A percentile compares a stretch with the other conserved stretches of the same genome.
Conservation (phyloP, 768 basidiomycete genomes). For the Psilocybe tampanensis region DNA sequence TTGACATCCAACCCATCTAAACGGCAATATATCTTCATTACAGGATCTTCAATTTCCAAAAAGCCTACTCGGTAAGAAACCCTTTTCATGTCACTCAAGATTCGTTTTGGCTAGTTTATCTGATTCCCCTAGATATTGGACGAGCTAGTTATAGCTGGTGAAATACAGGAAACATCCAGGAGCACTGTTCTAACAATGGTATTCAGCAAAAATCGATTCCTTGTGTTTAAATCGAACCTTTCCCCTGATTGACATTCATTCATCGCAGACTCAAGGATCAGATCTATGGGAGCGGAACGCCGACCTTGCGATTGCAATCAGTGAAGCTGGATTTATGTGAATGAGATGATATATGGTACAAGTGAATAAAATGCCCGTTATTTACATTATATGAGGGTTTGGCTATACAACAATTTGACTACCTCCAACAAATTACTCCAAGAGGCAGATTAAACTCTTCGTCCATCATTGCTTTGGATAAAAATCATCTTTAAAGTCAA, state of each 20-base stretch:
- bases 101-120: not conserved
- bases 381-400: too few species aligned
- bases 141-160: constrained; percentile 91
- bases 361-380: too few species aligned
- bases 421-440: too few species aligned
- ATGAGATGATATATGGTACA: not conserved
- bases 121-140: constrained; percentile 68
- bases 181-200: constrained; percentile 52
- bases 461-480: constrained; percentile 30
- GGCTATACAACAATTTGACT: too few species aligned
- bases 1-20: not conserved
- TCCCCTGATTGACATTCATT: not conserved
- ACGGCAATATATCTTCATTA: not conserved
- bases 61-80: constrained; percentile 78
- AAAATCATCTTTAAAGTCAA: constrained; percentile 65
- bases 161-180: constrained; percentile 92
- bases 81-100: not conserved
- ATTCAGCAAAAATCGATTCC: constrained; percentile 1
- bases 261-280: not conserved
- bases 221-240: not conserved
- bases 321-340: not conserved
- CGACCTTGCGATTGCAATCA: not conserved
- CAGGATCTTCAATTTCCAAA: constrained; percentile 98
- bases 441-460: not conserved
- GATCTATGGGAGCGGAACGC: not conserved